These are phyloP conservation scores for Rhazya stricta DNA, from an alignment of 257 asterid species.

Conservation along the genomic window DNA sequence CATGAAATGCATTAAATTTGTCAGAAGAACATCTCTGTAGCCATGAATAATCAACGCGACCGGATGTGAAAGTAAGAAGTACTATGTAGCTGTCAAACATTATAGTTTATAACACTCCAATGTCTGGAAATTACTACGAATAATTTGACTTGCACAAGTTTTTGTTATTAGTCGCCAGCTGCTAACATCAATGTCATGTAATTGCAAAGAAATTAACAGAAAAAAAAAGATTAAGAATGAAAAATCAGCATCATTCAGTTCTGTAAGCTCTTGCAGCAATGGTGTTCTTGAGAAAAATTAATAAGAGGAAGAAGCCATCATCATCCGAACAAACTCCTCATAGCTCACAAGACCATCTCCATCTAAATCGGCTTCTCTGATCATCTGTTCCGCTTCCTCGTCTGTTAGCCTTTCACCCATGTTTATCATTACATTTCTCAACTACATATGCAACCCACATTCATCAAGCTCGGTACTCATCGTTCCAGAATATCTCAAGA, in stretches of 20 bases:
- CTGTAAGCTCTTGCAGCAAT: background rate
- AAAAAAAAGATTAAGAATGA: too few relatives aligned
- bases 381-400: constrained; percentile 23
- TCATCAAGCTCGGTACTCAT: background rate
- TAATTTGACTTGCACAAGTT: background rate
- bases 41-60: too few relatives aligned
- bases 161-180: background rate
- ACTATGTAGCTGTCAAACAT: too few relatives aligned
- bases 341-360: constrained; percentile 27
- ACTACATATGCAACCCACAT: constrained; percentile 6
- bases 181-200: background rate
- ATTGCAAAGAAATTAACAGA: background rate
- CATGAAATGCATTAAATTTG: too few relatives aligned
- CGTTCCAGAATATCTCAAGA: too few relatives aligned
- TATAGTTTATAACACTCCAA: too few relatives aligned
- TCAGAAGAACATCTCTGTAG: too few relatives aligned
- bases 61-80: too few relatives aligned
- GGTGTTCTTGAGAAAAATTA: background rate
- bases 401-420: constrained; percentile 24
- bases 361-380: constrained; percentile 25
- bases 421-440: constrained; percentile 20
- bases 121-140: background rate
- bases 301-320: constrained; percentile 16
- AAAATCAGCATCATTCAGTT: background rate
- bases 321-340: constrained; percentile 27